Percentiles rank a stretch among this genome's conserved stretches.
These are phyloP conservation scores for Penicillium goetzii DNA, from an alignment of 495 filamentous ascomycete genomes.

Conservation along the genomic window DNA sequence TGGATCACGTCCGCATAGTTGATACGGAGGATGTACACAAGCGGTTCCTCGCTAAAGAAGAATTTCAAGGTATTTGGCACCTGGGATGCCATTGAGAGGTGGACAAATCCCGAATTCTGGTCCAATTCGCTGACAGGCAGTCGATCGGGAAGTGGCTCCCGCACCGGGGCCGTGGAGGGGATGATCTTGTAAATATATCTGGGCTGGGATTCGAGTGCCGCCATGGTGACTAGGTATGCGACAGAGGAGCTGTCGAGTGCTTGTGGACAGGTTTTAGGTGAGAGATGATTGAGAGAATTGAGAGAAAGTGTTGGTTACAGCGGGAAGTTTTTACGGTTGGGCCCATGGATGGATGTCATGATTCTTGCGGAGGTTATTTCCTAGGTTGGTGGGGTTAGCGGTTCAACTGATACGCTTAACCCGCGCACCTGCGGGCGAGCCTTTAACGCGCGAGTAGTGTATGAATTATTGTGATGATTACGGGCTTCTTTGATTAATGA, in stretches of 20 bases:
- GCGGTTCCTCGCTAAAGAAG: conserved; percentile 71
- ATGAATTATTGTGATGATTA: not conserved
- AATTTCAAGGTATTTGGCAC: conserved; percentile 57
- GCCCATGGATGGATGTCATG: conserved; percentile 7
- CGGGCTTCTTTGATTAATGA: not conserved
- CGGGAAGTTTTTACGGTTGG: conserved; percentile 1
- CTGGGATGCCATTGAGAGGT: conserved; percentile 47
- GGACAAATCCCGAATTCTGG: conserved; percentile 44
- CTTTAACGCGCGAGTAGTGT: not conserved
- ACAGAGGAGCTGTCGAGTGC: conserved; percentile 2
- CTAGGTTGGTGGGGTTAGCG: conserved; percentile 7
- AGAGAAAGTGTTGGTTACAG: not conserved
- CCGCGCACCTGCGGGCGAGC: not conserved
- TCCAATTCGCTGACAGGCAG: conserved; percentile 51
- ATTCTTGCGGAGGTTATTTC: conserved; percentile 12
- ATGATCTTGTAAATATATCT: conserved; percentile 51
- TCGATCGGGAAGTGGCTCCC: conserved; percentile 46
- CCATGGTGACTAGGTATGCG: conserved; percentile 28
- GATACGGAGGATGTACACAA: conserved; percentile 78
- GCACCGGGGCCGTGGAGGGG: conserved; percentile 45
- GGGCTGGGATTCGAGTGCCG: conserved; percentile 32
- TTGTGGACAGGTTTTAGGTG: not conserved
- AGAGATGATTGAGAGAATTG: not conserved
- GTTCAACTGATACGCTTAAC: conserved; percentile 5
- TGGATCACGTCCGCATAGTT: conserved; percentile 61